phyloP scores from a whole-genome alignment of 2,329 filamentous ascomycete genomes.

The Raffaelea albimanens region DNA sequence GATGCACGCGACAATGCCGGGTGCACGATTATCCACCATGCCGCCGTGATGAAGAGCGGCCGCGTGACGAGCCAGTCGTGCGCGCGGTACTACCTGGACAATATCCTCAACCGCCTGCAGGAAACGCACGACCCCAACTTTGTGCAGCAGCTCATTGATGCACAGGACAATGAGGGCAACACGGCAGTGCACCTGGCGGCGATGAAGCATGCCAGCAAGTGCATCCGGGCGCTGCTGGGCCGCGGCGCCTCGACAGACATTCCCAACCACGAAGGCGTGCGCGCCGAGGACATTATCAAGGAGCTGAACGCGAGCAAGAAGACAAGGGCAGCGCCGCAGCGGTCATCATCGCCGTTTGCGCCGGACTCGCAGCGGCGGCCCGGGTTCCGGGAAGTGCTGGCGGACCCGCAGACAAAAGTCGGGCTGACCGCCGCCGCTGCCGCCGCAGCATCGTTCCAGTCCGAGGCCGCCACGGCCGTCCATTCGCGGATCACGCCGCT shows the following conservation, averaged over 20 bases:
- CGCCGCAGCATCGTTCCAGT: conserved; percentile 35
- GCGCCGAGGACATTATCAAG: conserved; percentile 76
- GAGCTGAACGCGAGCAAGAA: conserved; percentile 61
- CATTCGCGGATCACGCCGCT: conserved; percentile 60
- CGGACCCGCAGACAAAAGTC: conserved; percentile 32
- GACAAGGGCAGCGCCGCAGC: conserved; percentile 54
- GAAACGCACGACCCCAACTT: conserved; percentile 67
- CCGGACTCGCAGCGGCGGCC: conserved; percentile 50
- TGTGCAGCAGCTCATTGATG: conserved; percentile 70
- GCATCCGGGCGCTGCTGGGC: conserved; percentile 68
- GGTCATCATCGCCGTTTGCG: conserved; percentile 67
- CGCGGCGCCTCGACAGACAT: conserved; percentile 79
- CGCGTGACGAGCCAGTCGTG: conserved; percentile 76
- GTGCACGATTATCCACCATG: conserved; percentile 88
- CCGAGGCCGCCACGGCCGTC: conserved; percentile 58
- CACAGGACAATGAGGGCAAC: conserved; percentile 78
- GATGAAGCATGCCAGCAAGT: conserved; percentile 79
- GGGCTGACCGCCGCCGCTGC: too few relatives aligned
- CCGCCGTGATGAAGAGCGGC: conserved; percentile 77
- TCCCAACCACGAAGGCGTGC: conserved; percentile 69
- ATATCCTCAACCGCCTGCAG: conserved; percentile 76
- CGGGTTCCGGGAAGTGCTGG: conserved; percentile 40
- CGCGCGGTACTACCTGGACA: conserved; percentile 88
- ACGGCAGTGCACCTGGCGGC: conserved; percentile 71
- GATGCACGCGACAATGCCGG: conserved; percentile 70